These are phyloP conservation scores for Flaveria linearis DNA, from an alignment of 129 eudicot species.

Conservation along the genomic window DNA sequence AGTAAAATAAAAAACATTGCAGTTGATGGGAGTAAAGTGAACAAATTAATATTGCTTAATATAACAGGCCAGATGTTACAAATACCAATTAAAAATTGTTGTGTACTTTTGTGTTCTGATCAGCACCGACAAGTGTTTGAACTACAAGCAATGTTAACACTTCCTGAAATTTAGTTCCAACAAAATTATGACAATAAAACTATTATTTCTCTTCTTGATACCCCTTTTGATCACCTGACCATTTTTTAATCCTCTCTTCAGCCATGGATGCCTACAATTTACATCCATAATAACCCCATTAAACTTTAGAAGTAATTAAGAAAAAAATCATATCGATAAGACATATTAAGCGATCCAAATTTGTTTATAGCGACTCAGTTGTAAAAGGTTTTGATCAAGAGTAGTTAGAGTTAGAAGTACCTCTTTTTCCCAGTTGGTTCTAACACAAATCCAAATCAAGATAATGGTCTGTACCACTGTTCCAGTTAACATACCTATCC, in stretches of 20 bases:
- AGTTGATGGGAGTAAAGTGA: no score
- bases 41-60: no score
- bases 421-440: slow-evolving; percentile 71
- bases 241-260: slow-evolving; percentile 28
- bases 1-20: no score
- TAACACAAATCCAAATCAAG: slow-evolving; percentile 43
- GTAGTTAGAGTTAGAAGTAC: slow-evolving; percentile 17
- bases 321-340: not conserved
- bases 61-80: no score
- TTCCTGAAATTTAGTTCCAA: no score
- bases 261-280: slow-evolving; percentile 51
- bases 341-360: not conserved
- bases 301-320: not conserved
- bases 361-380: not conserved
- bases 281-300: not conserved
- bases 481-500: slow-evolving; percentile 64
- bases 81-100: no score
- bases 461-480: slow-evolving; percentile 48
- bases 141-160: no score
- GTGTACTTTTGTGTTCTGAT: no score
- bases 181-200: no score
- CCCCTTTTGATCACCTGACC: slow-evolving; percentile 33
- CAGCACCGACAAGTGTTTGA: no score
- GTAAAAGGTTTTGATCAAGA: not conserved
- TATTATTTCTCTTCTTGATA: no score